phyloP scores from a whole-genome alignment of 352 stramenopile species.

The Thalassiosira hispida region DNA sequence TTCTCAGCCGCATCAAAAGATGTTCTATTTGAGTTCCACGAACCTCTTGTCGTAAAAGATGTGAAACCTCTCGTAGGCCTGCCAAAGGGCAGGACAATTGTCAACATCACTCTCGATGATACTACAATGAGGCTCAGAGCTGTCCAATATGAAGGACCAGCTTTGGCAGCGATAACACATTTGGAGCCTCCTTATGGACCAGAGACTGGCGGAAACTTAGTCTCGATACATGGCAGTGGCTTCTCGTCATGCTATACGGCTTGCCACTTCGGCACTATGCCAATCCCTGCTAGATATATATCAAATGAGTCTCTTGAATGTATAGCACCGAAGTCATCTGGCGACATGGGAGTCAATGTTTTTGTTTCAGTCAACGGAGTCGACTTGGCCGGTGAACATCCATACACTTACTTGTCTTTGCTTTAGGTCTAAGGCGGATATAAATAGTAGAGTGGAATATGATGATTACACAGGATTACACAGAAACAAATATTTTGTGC shows the following conservation, averaged over 20 bases:
- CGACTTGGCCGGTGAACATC: neutral
- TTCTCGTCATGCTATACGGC: slow-evolving; percentile 12
- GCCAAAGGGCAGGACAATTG: slow-evolving; percentile 11
- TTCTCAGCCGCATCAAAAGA: slow-evolving; percentile 9
- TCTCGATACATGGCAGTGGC: slow-evolving; percentile 8
- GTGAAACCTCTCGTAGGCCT: slow-evolving; percentile 28
- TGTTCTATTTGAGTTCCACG: slow-evolving; percentile 37
- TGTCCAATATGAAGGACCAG: slow-evolving; percentile 3
- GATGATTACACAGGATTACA: too few relatives aligned
- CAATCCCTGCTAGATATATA: slow-evolving; percentile 12
- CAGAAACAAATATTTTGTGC: too few relatives aligned
- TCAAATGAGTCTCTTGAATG: slow-evolving; percentile 27
- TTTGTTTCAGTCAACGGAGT: neutral
- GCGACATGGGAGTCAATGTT: neutral
- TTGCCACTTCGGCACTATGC: slow-evolving; percentile 15
- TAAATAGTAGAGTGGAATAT: too few relatives aligned
- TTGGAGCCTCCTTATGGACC: slow-evolving; percentile 24
- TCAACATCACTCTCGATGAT: slow-evolving; percentile 32
- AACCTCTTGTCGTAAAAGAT: slow-evolving; percentile 29
- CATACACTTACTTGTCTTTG: too few relatives aligned
- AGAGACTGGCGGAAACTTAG: slow-evolving; percentile 18
- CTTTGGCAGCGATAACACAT: slow-evolving; percentile 5
- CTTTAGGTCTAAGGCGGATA: too few relatives aligned
- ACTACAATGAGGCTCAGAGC: slow-evolving; percentile 17
- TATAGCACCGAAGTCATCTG: slow-evolving; percentile 14